phyloP scores from a whole-genome alignment of 1,284 basidiomycete genomes.

The Fomitopsis schrenkii region DNA sequence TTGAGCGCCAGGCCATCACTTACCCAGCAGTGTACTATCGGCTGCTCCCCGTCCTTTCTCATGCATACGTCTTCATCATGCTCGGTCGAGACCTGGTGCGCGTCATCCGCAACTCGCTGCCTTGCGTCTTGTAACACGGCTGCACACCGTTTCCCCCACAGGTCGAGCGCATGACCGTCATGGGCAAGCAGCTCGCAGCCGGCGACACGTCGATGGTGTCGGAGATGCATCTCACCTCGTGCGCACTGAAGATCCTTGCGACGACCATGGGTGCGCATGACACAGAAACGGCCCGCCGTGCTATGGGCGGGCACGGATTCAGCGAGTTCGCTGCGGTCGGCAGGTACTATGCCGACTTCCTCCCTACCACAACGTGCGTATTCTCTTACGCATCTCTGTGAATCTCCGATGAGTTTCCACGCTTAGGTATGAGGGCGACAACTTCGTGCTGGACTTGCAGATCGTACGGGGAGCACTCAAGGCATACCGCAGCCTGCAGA shows the following conservation, averaged over 20 bases:
- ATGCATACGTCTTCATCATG: constrained; percentile 68
- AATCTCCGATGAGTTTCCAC: background rate
- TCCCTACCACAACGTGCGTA: constrained; percentile 61
- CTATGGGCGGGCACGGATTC: constrained; percentile 79
- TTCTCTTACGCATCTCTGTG: background rate
- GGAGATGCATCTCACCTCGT: constrained; percentile 70
- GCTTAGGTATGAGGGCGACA: constrained; percentile 70
- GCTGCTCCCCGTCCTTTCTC: constrained; percentile 65
- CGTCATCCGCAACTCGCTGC: constrained; percentile 3
- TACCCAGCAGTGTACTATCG: constrained; percentile 72
- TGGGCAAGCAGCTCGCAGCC: constrained; percentile 45
- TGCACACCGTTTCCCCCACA: constrained; percentile 17
- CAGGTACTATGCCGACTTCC: constrained; percentile 56
- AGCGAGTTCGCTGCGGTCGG: constrained; percentile 68
- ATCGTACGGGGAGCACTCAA: constrained; percentile 70
- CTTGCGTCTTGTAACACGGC: background rate
- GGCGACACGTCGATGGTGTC: constrained; percentile 60
- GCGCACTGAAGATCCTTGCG: constrained; percentile 65
- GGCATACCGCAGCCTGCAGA: constrained; percentile 34
- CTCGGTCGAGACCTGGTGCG: constrained; percentile 61
- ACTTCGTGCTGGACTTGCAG: constrained; percentile 72
- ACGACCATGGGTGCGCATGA: constrained; percentile 53
- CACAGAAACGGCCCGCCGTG: constrained; percentile 64
- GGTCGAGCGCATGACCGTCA: constrained; percentile 44
- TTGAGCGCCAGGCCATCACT: constrained; percentile 63